A percentile compares a stretch with the other conserved stretches of the same genome.
Conservation (phyloP, 2,329 filamentous ascomycete genomes). For the Cladosporium austrohemisphaericum region DNA sequence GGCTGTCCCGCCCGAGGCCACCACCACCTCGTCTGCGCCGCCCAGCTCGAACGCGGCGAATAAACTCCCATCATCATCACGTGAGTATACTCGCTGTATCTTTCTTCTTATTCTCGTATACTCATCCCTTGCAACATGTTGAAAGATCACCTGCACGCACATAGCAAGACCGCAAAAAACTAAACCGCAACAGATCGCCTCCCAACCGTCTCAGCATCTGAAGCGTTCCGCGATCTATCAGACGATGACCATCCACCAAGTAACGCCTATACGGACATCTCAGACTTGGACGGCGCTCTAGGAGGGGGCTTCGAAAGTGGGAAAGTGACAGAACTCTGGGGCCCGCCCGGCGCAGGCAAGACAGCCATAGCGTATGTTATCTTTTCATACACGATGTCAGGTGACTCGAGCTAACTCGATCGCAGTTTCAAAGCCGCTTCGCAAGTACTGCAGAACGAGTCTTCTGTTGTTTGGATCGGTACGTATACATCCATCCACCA, state of each 20-base stretch:
- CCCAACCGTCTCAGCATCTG: slow-evolving; percentile 71
- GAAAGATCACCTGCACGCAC: background rate
- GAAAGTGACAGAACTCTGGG: slow-evolving; percentile 82
- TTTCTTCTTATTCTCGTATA: background rate
- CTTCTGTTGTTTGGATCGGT: slow-evolving; percentile 12
- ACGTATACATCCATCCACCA: background rate
- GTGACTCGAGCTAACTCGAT: background rate
- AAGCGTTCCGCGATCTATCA: slow-evolving; percentile 60
- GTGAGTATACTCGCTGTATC: slow-evolving; percentile 28
- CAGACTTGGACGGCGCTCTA: slow-evolving; percentile 44
- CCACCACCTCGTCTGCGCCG: slow-evolving; percentile 14
- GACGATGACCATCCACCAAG: slow-evolving; percentile 46
- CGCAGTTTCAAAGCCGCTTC: slow-evolving; percentile 13
- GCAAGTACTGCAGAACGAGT: background rate
- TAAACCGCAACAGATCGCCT: slow-evolving; percentile 59
- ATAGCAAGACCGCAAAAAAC: background rate
- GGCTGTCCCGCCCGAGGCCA: slow-evolving; percentile 17
- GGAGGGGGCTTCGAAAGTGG: slow-evolving; percentile 65
- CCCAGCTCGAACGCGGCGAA: slow-evolving; percentile 17
- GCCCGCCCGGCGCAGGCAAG: slow-evolving; percentile 81
- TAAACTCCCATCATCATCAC: slow-evolving; percentile 34
- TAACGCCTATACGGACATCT: slow-evolving; percentile 46
- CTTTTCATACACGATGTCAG: background rate
- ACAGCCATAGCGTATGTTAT: slow-evolving; percentile 64
- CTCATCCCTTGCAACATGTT: too few species aligned